Evolutionary conservation across 2,329 filamentous ascomycete species (phyloP), one percentile per base, ranked within the genome.

Genomic region (Ophiostoma sp.): DNA sequence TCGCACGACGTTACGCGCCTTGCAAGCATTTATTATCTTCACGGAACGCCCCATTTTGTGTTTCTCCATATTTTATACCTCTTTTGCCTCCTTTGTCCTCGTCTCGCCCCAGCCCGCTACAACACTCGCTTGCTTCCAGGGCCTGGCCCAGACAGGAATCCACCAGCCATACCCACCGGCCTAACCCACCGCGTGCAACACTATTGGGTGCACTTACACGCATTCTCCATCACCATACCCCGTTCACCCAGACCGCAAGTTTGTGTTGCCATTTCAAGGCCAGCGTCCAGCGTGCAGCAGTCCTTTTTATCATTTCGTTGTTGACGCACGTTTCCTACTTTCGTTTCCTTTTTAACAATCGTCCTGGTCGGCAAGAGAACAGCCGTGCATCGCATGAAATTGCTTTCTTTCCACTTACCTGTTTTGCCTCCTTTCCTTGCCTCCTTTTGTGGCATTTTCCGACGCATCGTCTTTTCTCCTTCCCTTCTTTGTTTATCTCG

Each of bases 161-260:
- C 45, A 55, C 66, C 48, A 25, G 19, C 36, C 33, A 33, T n/a
- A 61, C 5, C 69, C 36, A 59, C 55, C 69, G 17, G 25, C 25
- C 57, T 31, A 63, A 33, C 25, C 69, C 39, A 50, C 69, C 19
- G 42, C 15, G 19, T n/a, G 57, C 55, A 52, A 64, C 22, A 39
- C 69, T 33, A 71, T 71, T 71, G 69, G 69, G 39, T 42, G 55
- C 39, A 71, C 69, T 71, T 71, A 71, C 69, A 71, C 69, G 69
- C 63, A 52, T 52, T 71, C 69, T 64, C 69, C 69, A 52, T 63
- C 57, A 25, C 55, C 25, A 25, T 50, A 33, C 55, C 19, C 28
- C 17, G 28, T 69, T 36, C 28, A 28, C 66, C 28, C 69, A 71
- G 69, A 71, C 69, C 69, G 69, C 69, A 71, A 71, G 39, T 71